These are phyloP conservation scores for Talaromyces sp. DNA, from an alignment of 2,329 filamentous ascomycete genomes.

Conservation along the genomic window DNA sequence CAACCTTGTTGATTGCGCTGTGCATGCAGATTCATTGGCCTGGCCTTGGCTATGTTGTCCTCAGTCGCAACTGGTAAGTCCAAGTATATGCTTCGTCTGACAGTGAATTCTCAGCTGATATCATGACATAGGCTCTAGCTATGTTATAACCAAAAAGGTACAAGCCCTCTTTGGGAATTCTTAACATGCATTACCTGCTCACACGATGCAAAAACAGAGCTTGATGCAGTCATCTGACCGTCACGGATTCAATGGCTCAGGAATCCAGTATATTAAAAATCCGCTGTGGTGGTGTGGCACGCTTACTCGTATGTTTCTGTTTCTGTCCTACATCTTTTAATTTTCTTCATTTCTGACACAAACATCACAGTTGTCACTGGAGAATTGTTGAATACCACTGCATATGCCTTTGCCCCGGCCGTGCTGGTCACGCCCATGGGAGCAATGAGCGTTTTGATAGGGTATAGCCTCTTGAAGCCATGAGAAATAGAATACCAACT, in stretches of 20 bases:
- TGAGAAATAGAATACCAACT: not conserved
- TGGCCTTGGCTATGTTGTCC: conserved; percentile 9
- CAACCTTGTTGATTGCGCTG: not conserved
- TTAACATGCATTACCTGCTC: not conserved
- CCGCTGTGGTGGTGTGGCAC: conserved; percentile 12
- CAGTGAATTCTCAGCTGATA: not conserved
- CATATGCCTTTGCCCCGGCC: conserved; percentile 10
- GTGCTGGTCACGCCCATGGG: conserved; percentile 9
- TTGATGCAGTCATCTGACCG: conserved; percentile 9
- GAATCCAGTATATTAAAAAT: conserved; percentile 8
- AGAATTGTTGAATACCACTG: conserved; percentile 10
- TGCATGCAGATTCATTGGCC: conserved; percentile 6
- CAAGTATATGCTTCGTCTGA: not conserved
- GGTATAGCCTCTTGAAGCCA: not conserved
- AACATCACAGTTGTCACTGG: conserved; percentile 4
- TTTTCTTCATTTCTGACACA: not conserved
- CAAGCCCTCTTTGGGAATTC: not conserved
- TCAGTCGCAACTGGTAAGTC: conserved; percentile 9
- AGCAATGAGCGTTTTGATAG: conserved; percentile 10
- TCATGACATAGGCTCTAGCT: conserved; percentile 4
- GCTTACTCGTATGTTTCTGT: conserved; percentile 4
- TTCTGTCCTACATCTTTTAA: not conserved
- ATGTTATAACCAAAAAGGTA: conserved; percentile 11
- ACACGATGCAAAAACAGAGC: conserved; percentile 1
- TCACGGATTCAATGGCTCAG: conserved; percentile 6